These are phyloP conservation scores for Starmera quercuum DNA, from an alignment of 805 yeast genomes.

Conservation along the genomic window DNA sequence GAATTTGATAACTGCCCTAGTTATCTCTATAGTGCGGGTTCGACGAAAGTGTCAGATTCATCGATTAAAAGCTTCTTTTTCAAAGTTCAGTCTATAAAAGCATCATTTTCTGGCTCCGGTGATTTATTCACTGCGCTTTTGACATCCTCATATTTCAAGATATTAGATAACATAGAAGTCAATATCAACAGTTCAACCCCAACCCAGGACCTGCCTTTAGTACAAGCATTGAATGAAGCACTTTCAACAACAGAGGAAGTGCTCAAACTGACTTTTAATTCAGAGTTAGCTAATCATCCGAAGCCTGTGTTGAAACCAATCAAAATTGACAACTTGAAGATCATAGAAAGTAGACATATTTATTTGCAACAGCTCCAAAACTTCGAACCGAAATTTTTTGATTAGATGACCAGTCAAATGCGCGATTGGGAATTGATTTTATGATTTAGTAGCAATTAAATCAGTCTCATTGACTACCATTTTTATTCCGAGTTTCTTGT, in stretches of 20 bases:
- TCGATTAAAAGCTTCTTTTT: constrained; percentile 19
- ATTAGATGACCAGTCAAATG: not conserved
- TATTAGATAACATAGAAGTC: constrained; percentile 5
- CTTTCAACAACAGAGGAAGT: constrained; percentile 34
- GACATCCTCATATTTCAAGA: constrained; percentile 38
- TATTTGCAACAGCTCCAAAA: constrained; percentile 10
- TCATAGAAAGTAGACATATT: constrained; percentile 34
- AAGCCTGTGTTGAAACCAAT: constrained; percentile 8
- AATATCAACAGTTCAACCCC: constrained; percentile 6
- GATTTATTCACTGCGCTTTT: constrained; percentile 62
- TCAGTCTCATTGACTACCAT: not conserved
- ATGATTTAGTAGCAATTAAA: not conserved
- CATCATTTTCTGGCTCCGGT: constrained; percentile 68
- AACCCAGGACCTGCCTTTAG: constrained; percentile 13
- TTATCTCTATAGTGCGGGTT: constrained; percentile 34
- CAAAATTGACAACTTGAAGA: constrained; percentile 33
- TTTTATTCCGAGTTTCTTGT: no score
- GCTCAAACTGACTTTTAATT: constrained; percentile 29
- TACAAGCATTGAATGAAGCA: constrained; percentile 30
- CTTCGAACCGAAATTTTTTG: not conserved
- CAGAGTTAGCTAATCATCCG: constrained; percentile 7
- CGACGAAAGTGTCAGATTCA: constrained; percentile 5
- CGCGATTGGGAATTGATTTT: no score
- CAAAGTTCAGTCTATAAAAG: constrained; percentile 42
- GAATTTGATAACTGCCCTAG: constrained; percentile 18